These are phyloP conservation scores for Apiotrichum montevideense DNA, from an alignment of 1,284 basidiomycete genomes.

Conservation along the genomic window DNA sequence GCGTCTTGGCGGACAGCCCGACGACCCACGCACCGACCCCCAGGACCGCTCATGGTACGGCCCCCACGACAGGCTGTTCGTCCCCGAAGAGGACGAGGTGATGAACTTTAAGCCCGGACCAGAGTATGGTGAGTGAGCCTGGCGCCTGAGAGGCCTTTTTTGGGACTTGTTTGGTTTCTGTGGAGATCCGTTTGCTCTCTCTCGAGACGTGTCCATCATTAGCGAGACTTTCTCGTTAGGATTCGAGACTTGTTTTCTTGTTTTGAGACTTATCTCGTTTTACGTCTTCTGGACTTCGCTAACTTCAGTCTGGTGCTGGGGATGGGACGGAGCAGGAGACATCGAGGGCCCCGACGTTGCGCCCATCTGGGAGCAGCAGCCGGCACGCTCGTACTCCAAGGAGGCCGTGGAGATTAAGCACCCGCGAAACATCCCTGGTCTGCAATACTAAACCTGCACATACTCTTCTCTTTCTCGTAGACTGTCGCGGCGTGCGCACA, in stretches of 20 bases:
- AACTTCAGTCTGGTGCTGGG: slow-evolving; percentile 87
- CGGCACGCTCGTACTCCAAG: slow-evolving; percentile 57
- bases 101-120: slow-evolving; percentile 74
- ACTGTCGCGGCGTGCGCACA: neutral
- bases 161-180: too few species aligned
- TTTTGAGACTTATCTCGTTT: too few species aligned
- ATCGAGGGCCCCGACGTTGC: slow-evolving; percentile 87
- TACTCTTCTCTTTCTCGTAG: neutral
- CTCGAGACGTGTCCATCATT: too few species aligned
- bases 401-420: slow-evolving; percentile 69
- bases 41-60: slow-evolving; percentile 91
- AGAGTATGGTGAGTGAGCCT: slow-evolving; percentile 62
- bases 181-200: too few species aligned
- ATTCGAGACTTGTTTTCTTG: too few species aligned
- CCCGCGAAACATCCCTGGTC: slow-evolving; percentile 51
- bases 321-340: slow-evolving; percentile 95
- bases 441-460: neutral
- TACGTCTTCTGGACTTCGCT: neutral
- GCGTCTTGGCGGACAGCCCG: slow-evolving; percentile 81
- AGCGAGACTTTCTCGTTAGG: too few species aligned
- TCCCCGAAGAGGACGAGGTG: slow-evolving; percentile 70
- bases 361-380: slow-evolving; percentile 85
- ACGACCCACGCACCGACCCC: slow-evolving; percentile 87
- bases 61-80: slow-evolving; percentile 86
- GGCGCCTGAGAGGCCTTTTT: too few species aligned